Percentiles rank a stretch among this genome's conserved stretches.
These are phyloP conservation scores for Cladobotryum protrusum DNA, from an alignment of 2,329 filamentous ascomycete genomes.

Conservation along the genomic window DNA sequence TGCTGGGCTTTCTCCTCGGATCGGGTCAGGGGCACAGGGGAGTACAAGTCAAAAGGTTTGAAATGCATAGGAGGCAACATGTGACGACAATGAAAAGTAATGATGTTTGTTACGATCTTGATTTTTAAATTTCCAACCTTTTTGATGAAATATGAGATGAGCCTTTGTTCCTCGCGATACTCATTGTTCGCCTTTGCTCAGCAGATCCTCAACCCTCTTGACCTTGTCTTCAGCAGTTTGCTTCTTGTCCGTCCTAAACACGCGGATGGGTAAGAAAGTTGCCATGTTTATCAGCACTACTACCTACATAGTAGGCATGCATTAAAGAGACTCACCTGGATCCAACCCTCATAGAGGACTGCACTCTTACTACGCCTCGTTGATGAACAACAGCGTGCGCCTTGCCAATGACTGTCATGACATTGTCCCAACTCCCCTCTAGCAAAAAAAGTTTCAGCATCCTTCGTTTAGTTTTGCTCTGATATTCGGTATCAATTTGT, in stretches of 20 bases:
- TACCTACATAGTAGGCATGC: background rate
- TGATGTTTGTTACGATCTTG: background rate
- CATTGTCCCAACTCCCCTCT: conserved; percentile 90
- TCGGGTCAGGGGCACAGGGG: conserved; percentile 1
- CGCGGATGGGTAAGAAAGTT: conserved; percentile 5
- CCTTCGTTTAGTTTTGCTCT: background rate
- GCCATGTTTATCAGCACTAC: too few species aligned
- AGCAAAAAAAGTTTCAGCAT: background rate
- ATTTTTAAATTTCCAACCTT: background rate
- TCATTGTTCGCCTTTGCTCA: conserved; percentile 24
- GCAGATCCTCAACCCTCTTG: conserved; percentile 47
- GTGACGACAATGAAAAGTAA: conserved; percentile 1
- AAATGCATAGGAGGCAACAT: background rate
- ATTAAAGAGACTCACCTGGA: conserved; percentile 54
- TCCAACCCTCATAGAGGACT: conserved; percentile 82
- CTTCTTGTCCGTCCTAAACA: conserved; percentile 69
- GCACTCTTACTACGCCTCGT: conserved; percentile 72
- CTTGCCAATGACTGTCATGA: conserved; percentile 80
- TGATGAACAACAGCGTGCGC: conserved; percentile 73
- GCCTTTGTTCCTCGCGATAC: background rate
- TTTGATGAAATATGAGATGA: background rate
- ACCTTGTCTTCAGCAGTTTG: conserved; percentile 81
- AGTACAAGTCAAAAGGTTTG: background rate
- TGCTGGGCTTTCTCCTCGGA: conserved; percentile 1
- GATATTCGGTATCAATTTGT: background rate